phyloP scores from a whole-genome alignment of 257 asterid genomes.

The Forsythia suspensa region DNA sequence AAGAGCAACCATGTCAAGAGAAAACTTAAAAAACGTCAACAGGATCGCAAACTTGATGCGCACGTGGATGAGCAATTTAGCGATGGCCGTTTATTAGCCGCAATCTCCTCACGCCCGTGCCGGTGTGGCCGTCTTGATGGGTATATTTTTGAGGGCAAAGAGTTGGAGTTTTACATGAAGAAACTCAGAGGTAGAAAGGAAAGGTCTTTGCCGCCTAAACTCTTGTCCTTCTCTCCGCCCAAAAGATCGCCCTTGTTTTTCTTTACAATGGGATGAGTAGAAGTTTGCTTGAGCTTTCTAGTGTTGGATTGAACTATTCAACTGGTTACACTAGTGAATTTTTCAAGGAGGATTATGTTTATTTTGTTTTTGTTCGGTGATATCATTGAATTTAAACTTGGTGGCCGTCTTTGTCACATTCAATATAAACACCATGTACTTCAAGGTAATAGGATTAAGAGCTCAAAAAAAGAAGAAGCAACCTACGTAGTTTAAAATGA shows the following conservation, averaged over 20 bases:
- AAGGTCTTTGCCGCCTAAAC: neutral
- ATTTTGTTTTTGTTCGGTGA: too few species aligned
- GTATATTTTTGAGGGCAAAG: slow-evolving; percentile 23
- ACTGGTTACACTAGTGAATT: neutral
- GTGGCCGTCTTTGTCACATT: too few species aligned
- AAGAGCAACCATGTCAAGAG: slow-evolving; percentile 61
- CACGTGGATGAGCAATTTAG: slow-evolving; percentile 67
- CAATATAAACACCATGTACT: too few species aligned
- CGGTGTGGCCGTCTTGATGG: slow-evolving; percentile 74
- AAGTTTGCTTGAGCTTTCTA: slow-evolving; percentile 5
- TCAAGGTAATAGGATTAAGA: too few species aligned
- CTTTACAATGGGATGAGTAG: slow-evolving; percentile 6
- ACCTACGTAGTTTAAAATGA: too few species aligned
- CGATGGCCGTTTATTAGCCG: slow-evolving; percentile 57
- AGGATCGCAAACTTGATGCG: slow-evolving; percentile 56
- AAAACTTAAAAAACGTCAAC: slow-evolving; percentile 60
- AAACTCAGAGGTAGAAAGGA: slow-evolving; percentile 3
- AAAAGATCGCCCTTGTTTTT: neutral
- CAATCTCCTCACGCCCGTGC: slow-evolving; percentile 66
- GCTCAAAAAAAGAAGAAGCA: too few species aligned
- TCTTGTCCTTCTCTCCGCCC: neutral
- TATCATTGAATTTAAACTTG: too few species aligned
- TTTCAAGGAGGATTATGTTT: neutral
- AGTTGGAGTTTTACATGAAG: slow-evolving; percentile 3
- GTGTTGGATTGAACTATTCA: slow-evolving; percentile 19